These are phyloP conservation scores for Henckelia pumila DNA, from an alignment of 257 asterid species.

Conservation along the genomic window DNA sequence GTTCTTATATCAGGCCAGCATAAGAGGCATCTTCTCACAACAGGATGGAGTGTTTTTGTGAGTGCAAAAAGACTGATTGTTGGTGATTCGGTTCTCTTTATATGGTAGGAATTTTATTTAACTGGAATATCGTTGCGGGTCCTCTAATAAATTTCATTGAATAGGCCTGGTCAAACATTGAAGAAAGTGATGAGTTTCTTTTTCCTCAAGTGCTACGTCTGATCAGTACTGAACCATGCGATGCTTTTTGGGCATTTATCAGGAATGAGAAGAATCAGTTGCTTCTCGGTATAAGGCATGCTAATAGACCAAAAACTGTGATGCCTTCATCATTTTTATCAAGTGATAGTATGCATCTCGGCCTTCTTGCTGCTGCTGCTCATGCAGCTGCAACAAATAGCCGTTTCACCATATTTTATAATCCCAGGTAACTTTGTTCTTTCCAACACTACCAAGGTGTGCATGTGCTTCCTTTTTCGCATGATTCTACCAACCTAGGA, in stretches of 20 bases:
- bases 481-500: too few relatives aligned
- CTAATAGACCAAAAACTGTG: slow-evolving; percentile 65
- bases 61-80: slow-evolving; percentile 80
- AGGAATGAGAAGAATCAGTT: slow-evolving; percentile 83
- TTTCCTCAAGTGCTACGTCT: background rate
- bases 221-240: background rate
- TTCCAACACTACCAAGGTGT: slow-evolving; percentile 6
- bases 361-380: slow-evolving; percentile 89
- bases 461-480: too few relatives aligned
- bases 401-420: slow-evolving; percentile 72
- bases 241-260: slow-evolving; percentile 9
- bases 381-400: slow-evolving; percentile 79
- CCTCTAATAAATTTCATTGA: background rate
- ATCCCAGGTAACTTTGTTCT: slow-evolving; percentile 55
- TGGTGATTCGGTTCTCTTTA: slow-evolving; percentile 81
- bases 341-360: slow-evolving; percentile 87
- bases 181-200: background rate
- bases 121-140: background rate
- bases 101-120: slow-evolving; percentile 46
- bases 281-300: slow-evolving; percentile 75
- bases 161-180: background rate
- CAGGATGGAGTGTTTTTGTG: slow-evolving; percentile 85
- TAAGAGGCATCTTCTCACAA: slow-evolving; percentile 80
- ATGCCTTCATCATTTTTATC: slow-evolving; percentile 82
- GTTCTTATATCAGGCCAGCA: slow-evolving; percentile 63